Evolutionary conservation across 2,329 filamentous ascomycete genomes (phyloP), one percentile per base, ranked within the genome.

Genomic region (Calonectria naviculata): DNA sequence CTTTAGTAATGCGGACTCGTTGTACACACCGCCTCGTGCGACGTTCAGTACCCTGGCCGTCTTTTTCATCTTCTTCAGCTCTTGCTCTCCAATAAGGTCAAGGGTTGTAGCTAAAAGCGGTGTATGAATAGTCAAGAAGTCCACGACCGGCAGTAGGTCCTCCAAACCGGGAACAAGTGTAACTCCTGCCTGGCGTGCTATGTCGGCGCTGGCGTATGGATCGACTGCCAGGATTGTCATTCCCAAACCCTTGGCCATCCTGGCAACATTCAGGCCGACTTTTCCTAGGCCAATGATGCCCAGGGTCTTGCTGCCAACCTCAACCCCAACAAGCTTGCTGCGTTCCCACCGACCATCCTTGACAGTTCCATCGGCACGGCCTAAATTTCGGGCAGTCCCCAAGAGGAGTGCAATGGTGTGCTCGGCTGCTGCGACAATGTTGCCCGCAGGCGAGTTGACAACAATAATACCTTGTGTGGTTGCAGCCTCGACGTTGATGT

Each of bases 61-160:
- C 21, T 85, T 86, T 80, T 94, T 95, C 93, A 97, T 96, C 10
- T 85, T 86, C 26, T 85, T 85, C 10, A 96, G 83, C 81, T 96
- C 93, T 0, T 86, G 82, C 52, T 89, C 89, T 1, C 91, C 89
- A 26, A 97, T 90, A 82, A 97, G 89, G 67, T 94, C 93, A 69
- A 92, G 87, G 0, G 94, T 97, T 7, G 92, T 93, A 7, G 93
- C 93, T 70, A 95, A 89, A 67, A 97, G 86, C 0, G 94, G 94
- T 0, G 93, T 96, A 79, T 97, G 94, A 12, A 96, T 91, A 0
- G 94, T 95, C 71, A 97, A 80, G 79, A 96, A 95, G 81, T 96
- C 94, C 1, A 92, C 90, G 29, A 87, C 85, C 1, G 90, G 88
- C 17, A 97, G 86, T 17, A 96, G 84, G 26, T 90, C 89, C 4